Evolutionary conservation across 2,329 filamentous ascomycete species (phyloP), one percentile per base, ranked within the genome.

Genomic region (Fusarium coicis): DNA sequence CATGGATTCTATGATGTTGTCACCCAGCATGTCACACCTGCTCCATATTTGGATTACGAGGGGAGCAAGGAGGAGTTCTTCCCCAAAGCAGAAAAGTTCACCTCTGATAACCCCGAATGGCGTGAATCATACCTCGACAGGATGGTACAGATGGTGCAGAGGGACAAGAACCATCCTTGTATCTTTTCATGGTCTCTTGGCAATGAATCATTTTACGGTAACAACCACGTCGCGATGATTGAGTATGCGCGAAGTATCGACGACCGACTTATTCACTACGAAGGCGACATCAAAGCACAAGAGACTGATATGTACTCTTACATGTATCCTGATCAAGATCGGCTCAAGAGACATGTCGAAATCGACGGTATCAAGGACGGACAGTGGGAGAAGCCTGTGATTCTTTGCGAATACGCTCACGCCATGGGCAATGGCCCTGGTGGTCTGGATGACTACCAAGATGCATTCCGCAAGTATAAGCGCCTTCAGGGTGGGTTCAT

Each of bases 41-140:
- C 64, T 4, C 64, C 62, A 3, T 67, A 67, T n/a, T 3, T 66
- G 5, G 64, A 67, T 10, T 67, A 67, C 8, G 64, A 67, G 7
- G 64, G 64, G 4, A 67, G 64, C 28, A 67, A 67, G 18, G 64
- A 67, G 7, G 62, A 67, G 7, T 67, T 52, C 23, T 67, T 67
- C 5, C 64, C 64, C 12, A 67, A 67, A 11, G 64, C 64, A 39
- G 64, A 62, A 1, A 44, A 67, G 1, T 67, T 67, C 9, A 67
- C 63, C 7, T 67, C 65, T 21, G 54, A 62, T 23, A 60, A 67
- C 2, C 63, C 65, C 4, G 53, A 67, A 26, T 67, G 65, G 65
- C 63, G 26, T 0, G 54, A 61, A 0, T 53, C 65, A 0, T 67
- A 67, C 23, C 63, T 67, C 1, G 65, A 67, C 8, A 14, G 65